Conservation (phyloP, 495 filamentous ascomycete genomes). For the Amphirosellinia nigrospora region DNA sequence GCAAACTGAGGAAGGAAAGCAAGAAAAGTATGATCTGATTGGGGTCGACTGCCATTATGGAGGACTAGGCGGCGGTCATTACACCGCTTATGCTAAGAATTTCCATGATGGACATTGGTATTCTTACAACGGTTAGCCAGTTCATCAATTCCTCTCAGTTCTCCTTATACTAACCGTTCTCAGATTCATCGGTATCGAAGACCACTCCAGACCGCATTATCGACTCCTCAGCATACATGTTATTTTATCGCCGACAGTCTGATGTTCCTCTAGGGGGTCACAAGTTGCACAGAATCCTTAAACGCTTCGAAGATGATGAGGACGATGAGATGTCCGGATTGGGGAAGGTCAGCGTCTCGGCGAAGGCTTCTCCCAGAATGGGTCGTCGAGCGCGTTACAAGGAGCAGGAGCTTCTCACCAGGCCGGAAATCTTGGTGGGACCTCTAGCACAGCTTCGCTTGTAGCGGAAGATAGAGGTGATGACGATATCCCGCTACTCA, state of each 20-base stretch:
- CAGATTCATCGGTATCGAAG: slow-evolving; percentile 73
- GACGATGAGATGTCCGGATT: slow-evolving; percentile 55
- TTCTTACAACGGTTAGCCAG: slow-evolving; percentile 84
- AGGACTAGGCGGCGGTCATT: slow-evolving; percentile 90
- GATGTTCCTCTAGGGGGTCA: slow-evolving; percentile 75
- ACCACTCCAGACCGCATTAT: slow-evolving; percentile 34
- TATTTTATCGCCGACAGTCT: slow-evolving; percentile 94
- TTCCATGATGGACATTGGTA: slow-evolving; percentile 89
- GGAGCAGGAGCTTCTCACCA: slow-evolving; percentile 77
- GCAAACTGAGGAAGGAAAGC: slow-evolving; percentile 75
- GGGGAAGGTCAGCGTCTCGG: slow-evolving; percentile 86
- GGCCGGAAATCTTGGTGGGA: slow-evolving; percentile 65
- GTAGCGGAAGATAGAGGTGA: slow-evolving; percentile 12
- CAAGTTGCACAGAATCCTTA: slow-evolving; percentile 70
- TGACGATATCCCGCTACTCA: slow-evolving; percentile 23
- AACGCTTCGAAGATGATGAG: slow-evolving; percentile 55
- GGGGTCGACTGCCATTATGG: slow-evolving; percentile 96
- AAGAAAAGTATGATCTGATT: slow-evolving; percentile 87
- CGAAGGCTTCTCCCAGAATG: slow-evolving; percentile 80
- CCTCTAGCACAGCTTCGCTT: slow-evolving; percentile 30
- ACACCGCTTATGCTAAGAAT: slow-evolving; percentile 92
- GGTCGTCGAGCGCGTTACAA: slow-evolving; percentile 82
- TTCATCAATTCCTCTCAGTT: not conserved
- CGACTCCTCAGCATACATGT: slow-evolving; percentile 82
- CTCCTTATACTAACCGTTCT: not conserved